Evolutionary conservation across 1,284 basidiomycete genomes (phyloP).

Genomic region (Microbotryum saponariae): DNA sequence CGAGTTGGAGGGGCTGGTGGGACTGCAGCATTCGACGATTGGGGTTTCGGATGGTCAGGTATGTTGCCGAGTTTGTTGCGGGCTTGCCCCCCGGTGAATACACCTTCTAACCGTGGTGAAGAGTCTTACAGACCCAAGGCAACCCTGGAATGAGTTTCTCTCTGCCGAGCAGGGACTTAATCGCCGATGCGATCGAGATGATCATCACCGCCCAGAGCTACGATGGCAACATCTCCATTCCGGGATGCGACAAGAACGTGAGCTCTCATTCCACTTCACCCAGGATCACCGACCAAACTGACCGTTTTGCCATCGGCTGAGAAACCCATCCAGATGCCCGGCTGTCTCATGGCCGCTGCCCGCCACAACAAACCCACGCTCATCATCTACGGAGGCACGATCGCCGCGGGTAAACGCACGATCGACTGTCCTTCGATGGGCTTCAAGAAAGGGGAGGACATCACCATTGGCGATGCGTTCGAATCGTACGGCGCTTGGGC

Average conservation of each 20-base stretch:
- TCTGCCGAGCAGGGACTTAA: slow-evolving; percentile 75
- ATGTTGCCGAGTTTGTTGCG: too few relatives aligned
- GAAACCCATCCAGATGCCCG: slow-evolving; percentile 53
- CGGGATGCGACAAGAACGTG: slow-evolving; percentile 69
- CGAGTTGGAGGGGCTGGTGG: slow-evolving; percentile 10
- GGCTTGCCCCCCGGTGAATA: too few relatives aligned
- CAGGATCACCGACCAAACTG: too few relatives aligned
- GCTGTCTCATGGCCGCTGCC: slow-evolving; percentile 65
- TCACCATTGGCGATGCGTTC: slow-evolving; percentile 17
- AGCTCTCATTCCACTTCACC: background rate
- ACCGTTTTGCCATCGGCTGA: too few relatives aligned
- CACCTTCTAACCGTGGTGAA: too few relatives aligned
- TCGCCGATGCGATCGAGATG: slow-evolving; percentile 79
- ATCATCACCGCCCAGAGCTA: slow-evolving; percentile 9
- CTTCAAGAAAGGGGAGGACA: slow-evolving; percentile 4
- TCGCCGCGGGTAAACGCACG: slow-evolving; percentile 6
- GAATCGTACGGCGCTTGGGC: slow-evolving; percentile 8
- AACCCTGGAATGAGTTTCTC: slow-evolving; percentile 63
- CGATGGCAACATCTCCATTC: slow-evolving; percentile 10
- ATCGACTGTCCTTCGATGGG: slow-evolving; percentile 10
- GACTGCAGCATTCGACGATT: slow-evolving; percentile 4
- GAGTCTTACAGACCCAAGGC: slow-evolving; percentile 1
- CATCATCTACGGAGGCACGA: slow-evolving; percentile 43
- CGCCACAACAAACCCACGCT: slow-evolving; percentile 41
- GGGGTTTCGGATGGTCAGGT: slow-evolving; percentile 7